Base-by-base conservation (phyloP, 1,284 basidiomycete genomes). In the Ustilago loliicola region DNA sequence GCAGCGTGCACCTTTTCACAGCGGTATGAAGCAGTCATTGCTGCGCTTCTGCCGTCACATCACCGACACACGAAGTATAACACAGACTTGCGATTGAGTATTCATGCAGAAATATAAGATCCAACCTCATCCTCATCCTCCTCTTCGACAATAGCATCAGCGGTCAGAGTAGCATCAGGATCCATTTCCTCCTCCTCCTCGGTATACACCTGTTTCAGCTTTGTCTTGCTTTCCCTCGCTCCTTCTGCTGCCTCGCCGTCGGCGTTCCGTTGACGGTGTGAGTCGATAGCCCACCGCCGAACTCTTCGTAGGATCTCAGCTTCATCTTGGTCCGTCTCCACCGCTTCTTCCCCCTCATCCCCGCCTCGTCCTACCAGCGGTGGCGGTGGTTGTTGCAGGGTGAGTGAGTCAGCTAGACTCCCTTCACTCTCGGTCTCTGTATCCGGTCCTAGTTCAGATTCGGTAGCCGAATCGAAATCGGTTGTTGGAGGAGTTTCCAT, bases 401-500 rank as follows among this genome's bases (percentile, higher is more conserved):
- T 45, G 17, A 40, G n/a, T 21, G 55, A 45, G 13, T 21, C 61
- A 19, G 29, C 56, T 13, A 72, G 17, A 23, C 65, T 61, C 3
- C 23, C 13, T 19, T 63, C 72, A 36, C 56, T 52, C 4, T 69
- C 72, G 21, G 45, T 68, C 7, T 71, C 68, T 11, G 69, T 72
- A 27, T 69, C 69, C 19, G 61, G n/a, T n/a, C n/a, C 19, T 6
- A 38, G 17, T 50, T 72, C 70, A 48, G 57, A 69, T 40, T 77
- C 74, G 19, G 74, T 77, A 40, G 66, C 70, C 19, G 66, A 69
- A 36, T 77, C 72, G 17, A 81, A 63, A 48, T 79, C 80, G 1
- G 80, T 81, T 9, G 77, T 69, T 25, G 80, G 80, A 0, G 80
- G 80, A 6, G 80, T 81, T 19, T 81, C 77, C 19, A 47, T 50